A percentile compares a stretch with the other conserved stretches of the same genome.
Conservation (phyloP, 768 basidiomycete genomes). For the Suillus variegatus region DNA sequence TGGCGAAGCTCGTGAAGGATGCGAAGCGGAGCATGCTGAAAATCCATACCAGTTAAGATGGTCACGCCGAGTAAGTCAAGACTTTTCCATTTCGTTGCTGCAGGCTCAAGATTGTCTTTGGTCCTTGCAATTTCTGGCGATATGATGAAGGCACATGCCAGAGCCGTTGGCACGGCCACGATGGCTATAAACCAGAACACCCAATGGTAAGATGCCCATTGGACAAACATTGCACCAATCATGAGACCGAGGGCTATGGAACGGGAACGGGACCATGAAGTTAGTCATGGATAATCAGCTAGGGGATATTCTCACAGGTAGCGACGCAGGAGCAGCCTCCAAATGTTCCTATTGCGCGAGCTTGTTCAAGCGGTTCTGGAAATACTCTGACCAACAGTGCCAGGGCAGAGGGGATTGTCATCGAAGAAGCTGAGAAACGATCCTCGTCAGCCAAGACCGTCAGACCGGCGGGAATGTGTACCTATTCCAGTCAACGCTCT, state of each 20-base stretch:
- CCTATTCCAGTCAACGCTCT: conserved; percentile 54
- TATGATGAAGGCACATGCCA: conserved; percentile 34
- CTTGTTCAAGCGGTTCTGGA: conserved; percentile 46
- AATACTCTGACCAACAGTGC: conserved; percentile 51
- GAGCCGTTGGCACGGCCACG: conserved; percentile 34
- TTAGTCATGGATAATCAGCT: neutral
- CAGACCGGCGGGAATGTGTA: conserved; percentile 14
- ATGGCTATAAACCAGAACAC: conserved; percentile 53
- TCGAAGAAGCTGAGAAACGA: conserved; percentile 40
- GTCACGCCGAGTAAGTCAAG: conserved; percentile 43
- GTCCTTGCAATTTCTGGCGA: conserved; percentile 24
- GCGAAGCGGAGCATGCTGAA: neutral
- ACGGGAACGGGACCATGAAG: neutral
- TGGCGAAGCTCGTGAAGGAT: conserved; percentile 2
- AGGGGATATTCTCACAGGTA: conserved; percentile 32
- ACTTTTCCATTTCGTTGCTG: conserved; percentile 25
- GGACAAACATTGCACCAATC: conserved; percentile 45
- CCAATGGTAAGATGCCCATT: conserved; percentile 47
- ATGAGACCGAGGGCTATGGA: conserved; percentile 42
- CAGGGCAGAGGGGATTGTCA: conserved; percentile 54
- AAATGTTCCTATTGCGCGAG: conserved; percentile 48
- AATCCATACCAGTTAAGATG: conserved; percentile 35
- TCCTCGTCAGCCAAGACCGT: conserved; percentile 3
- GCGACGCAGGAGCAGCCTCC: conserved; percentile 49
- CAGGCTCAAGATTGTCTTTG: neutral